Base-by-base conservation (phyloP, 2,329 filamentous ascomycete species). In the Cadophora sp. region DNA sequence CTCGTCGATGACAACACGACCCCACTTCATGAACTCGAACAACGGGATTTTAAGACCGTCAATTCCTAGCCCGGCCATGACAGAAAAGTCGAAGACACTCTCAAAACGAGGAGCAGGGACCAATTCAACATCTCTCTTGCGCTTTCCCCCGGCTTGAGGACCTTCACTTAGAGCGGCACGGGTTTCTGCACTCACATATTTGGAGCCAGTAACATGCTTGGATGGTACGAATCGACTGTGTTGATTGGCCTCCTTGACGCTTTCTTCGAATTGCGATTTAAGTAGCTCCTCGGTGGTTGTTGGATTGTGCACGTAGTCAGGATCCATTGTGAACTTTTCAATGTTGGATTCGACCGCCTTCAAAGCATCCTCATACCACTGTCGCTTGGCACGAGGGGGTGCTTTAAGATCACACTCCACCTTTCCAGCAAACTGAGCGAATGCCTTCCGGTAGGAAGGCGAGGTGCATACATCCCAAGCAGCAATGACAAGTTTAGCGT, bases 1-100 rank as follows among this genome's bases (percentile, higher is more conserved):
- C 70, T 91, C 89, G 68, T 91, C 89, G 1, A 90, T 79, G 1
- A 91, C 82, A 0, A 91, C 66, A 6, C 89, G 81, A 64, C 85
- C 84, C 74, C 86, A 91, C 27, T 30, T 30, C 27, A 1, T 79
- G 76, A 73, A 90, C 67, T 91, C 87, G 0, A 91, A 73, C 0
- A 87, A 73, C 1, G 80, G 80, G 24, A 43, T 59, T 27, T 58
- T 64, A 53, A 71, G 65, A 51, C 20, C 30, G 20, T 55, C 62
- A 24, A 66, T 13, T 14, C 39, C 36, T 7, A 22, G 14, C 4
- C 22, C 24, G 45, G 30, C 24, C 6, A 39, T 11, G 16, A 33
- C 16, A 20, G 9, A 16, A 13, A 56, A 63, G 22, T 53, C 24
- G 47, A 53, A 62, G 1, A 62, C 1, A 24, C 18, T 27, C 3